Base-by-base conservation (phyloP, 805 yeast genomes). In the Saccharomycodes ludwigii region DNA sequence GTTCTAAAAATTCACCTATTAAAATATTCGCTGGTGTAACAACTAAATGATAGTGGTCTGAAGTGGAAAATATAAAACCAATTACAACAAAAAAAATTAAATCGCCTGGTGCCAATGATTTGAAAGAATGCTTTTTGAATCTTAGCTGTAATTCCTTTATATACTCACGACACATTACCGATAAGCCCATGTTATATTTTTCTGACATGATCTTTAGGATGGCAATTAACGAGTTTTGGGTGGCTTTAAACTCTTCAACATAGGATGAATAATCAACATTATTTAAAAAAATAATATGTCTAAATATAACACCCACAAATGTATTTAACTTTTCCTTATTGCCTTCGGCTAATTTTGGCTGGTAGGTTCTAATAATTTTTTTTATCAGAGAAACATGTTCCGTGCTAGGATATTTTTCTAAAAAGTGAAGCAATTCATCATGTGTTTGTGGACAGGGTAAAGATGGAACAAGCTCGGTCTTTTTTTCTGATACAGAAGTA, bases 31-130 rank as follows among this genome's bases (percentile, higher is more conserved):
- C 68, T 3, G 96, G 95, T 0, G 95, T 86, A 4, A 76, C 86
- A 8, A 91, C 79, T 37, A 85, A 64, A 61, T 91, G 98, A 56
- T 81, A 88, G 50, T 84, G 86, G 61, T 91, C 99, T 1, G 98
- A 91, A 1, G 96, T 84, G 1, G 98, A 86, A 49, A 80, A 91
- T 4, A 85, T 50, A 33, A 67, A 62, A 5, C 96, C 96, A 35
- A 86, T 64, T 4, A 84, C 44, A 0, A 74, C 63, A 46, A 77
- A 81, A 37, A 79, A 70, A 5, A 82, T 55, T 36, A 84, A 55
- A 48, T 85, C 94, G 1, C 47, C 36, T 11, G 39, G 40, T 3
- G 70, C 58, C 11, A 57, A 43, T 26, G 50, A 55, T 19, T 68
- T 64, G 37, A 60, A 63, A 20, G 48, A 43, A 6, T 46, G 44